Percentiles rank a stretch among this genome's conserved stretches.
Conservation (phyloP, 179 eudicot species). For the Sideroxylon spinosum region DNA sequence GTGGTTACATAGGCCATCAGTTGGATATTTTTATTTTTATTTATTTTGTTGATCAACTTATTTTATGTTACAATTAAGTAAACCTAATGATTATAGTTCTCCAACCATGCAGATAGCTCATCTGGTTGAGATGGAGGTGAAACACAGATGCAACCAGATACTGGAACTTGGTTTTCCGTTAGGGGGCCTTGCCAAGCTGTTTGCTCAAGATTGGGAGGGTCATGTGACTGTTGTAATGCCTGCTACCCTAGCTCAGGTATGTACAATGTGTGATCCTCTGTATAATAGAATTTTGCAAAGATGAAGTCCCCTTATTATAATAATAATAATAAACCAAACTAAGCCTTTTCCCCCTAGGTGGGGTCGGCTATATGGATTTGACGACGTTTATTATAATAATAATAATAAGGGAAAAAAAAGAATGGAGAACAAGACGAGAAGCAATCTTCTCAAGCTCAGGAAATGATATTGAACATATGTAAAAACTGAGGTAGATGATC, state of each 20-base stretch:
- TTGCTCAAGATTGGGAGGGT: constrained; percentile 99
- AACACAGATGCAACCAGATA: constrained; percentile 87
- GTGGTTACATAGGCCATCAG: no score
- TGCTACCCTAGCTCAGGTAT: constrained; percentile 92
- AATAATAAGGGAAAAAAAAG: no score
- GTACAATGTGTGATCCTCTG: background rate
- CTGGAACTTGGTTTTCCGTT: constrained; percentile 92
- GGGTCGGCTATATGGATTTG: no score
- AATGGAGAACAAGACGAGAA: no score
- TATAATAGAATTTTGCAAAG: background rate
- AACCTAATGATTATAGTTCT: background rate
- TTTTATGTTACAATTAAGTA: background rate
- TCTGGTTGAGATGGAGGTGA: constrained; percentile 93
- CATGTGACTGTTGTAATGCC: constrained; percentile 98
- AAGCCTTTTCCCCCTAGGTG: no score
- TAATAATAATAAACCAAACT: no score
- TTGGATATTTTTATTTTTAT: background rate
- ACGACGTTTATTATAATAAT: no score
- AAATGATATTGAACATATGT: no score
- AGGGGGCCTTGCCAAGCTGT: constrained; percentile 78
- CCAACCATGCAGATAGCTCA: constrained; percentile 73
- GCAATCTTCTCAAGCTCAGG: no score
- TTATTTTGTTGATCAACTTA: no score
- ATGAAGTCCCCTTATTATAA: no score
- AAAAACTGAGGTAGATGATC: no score